These are phyloP conservation scores for Trichoderma orchidacearum DNA, from an alignment of 495 filamentous ascomycete species.

Conservation along the genomic window DNA sequence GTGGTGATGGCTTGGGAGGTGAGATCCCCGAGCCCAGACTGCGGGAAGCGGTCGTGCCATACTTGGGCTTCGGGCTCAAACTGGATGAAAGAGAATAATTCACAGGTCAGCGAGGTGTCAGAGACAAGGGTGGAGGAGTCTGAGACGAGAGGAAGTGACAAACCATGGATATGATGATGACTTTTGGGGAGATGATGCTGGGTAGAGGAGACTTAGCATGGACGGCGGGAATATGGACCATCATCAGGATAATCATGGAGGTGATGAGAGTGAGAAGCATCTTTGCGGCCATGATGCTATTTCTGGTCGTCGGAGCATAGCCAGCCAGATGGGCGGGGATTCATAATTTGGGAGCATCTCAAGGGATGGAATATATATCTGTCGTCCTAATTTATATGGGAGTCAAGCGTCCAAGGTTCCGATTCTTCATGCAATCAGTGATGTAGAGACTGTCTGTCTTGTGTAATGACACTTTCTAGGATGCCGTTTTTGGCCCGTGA, in stretches of 20 bases:
- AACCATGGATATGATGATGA: background rate
- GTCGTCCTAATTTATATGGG: too few relatives aligned
- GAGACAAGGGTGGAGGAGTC: background rate
- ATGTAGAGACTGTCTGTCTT: background rate
- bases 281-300: background rate
- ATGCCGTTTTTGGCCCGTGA: too few relatives aligned
- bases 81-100: constrained; percentile 20
- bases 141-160: background rate
- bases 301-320: too few relatives aligned
- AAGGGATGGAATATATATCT: too few relatives aligned
- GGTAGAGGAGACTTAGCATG: background rate
- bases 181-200: background rate
- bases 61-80: constrained; percentile 53
- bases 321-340: too few relatives aligned
- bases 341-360: too few relatives aligned
- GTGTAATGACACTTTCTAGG: background rate
- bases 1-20: constrained; percentile 51
- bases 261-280: background rate
- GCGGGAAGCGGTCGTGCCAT: constrained; percentile 49
- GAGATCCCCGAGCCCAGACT: constrained; percentile 29
- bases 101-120: background rate
- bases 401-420: too few relatives aligned
- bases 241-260: background rate
- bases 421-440: background rate
- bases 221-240: background rate